Evolutionary conservation across 1,284 basidiomycete genomes (phyloP).

Genomic region (Ceraceosorus bombacis): DNA sequence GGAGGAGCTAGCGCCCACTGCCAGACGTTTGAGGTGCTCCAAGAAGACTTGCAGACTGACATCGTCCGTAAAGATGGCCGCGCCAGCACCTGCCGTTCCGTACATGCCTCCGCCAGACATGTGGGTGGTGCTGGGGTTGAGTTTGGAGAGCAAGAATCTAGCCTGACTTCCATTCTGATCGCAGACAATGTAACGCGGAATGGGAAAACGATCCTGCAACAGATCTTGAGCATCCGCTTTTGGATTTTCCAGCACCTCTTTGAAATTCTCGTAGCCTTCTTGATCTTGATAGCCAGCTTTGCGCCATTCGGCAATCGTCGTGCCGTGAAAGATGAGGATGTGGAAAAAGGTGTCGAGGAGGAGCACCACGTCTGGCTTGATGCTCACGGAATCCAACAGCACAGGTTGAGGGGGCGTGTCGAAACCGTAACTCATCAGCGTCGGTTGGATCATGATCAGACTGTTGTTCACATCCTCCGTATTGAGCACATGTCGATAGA

Average conservation of each 20-base stretch:
- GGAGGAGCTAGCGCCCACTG: conserved; percentile 38
- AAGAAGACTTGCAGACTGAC: conserved; percentile 55
- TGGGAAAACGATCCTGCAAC: conserved; percentile 87
- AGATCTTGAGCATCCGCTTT: conserved; percentile 66
- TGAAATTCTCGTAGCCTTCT: conserved; percentile 97
- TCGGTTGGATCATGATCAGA: conserved; percentile 99
- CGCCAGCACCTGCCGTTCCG: conserved; percentile 57
- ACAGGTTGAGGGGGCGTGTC: conserved; percentile 85
- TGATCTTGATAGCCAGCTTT: conserved; percentile 99
- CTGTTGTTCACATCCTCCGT: conserved; percentile 99
- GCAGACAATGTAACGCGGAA: conserved; percentile 94
- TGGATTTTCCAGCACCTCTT: conserved; percentile 81
- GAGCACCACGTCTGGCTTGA: conserved; percentile 91
- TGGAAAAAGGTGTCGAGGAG: conserved; percentile 99
- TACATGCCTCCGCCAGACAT: conserved; percentile 61
- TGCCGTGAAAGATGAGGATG: conserved; percentile 98
- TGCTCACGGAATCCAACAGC: conserved; percentile 91
- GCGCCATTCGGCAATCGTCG: conserved; percentile 93
- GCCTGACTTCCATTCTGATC: conserved; percentile 97
- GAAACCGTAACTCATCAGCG: conserved; percentile 96
- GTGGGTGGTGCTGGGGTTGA: conserved; percentile 97
- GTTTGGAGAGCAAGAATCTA: conserved; percentile 87
- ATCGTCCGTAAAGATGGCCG: conserved; percentile 98
- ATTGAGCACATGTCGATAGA: conserved; percentile 91
- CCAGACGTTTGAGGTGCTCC: conserved; percentile 50